Conservation (phyloP, 352 stramenopile genomes). For the Thalassiosira mediterranea region DNA sequence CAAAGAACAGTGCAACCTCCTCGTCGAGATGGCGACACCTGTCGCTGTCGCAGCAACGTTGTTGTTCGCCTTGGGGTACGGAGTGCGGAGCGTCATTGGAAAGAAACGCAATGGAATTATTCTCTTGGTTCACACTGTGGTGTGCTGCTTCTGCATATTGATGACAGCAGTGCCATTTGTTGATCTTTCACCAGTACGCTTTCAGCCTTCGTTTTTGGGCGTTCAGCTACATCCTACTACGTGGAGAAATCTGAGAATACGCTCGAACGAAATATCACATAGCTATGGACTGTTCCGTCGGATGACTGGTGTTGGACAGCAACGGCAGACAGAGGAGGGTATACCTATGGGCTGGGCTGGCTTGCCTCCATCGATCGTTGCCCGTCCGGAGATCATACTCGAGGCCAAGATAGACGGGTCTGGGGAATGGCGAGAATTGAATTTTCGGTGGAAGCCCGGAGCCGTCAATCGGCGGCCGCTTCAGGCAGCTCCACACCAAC, state of each 20-base stretch:
- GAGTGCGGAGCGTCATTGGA: slow-evolving; percentile 12
- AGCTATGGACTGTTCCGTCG: slow-evolving; percentile 89
- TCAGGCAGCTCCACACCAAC: slow-evolving; percentile 79
- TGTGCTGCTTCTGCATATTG: slow-evolving; percentile 44
- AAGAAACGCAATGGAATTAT: neutral
- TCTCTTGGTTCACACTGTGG: slow-evolving; percentile 14
- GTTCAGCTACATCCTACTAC: slow-evolving; percentile 8
- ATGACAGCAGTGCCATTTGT: slow-evolving; percentile 45
- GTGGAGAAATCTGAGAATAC: slow-evolving; percentile 2
- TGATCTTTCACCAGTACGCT: slow-evolving; percentile 25
- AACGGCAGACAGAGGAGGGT: neutral
- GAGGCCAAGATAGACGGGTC: slow-evolving; percentile 66
- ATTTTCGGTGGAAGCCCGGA: slow-evolving; percentile 90
- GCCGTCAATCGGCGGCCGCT: slow-evolving; percentile 50
- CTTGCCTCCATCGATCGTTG: slow-evolving; percentile 78
- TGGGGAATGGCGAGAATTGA: slow-evolving; percentile 84
- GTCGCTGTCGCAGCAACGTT: slow-evolving; percentile 22
- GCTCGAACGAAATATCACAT: slow-evolving; percentile 38
- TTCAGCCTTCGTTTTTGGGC: slow-evolving; percentile 11
- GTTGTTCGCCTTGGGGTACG: slow-evolving; percentile 10
- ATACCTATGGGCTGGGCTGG: slow-evolving; percentile 50
- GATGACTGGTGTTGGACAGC: slow-evolving; percentile 88
- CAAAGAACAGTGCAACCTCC: slow-evolving; percentile 38
- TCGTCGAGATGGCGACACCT: slow-evolving; percentile 29
- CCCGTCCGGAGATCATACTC: slow-evolving; percentile 89